Evolutionary conservation across 1,284 basidiomycete species (phyloP), one percentile per base, ranked within the genome.

Genomic region (Leccinum solheimii): DNA sequence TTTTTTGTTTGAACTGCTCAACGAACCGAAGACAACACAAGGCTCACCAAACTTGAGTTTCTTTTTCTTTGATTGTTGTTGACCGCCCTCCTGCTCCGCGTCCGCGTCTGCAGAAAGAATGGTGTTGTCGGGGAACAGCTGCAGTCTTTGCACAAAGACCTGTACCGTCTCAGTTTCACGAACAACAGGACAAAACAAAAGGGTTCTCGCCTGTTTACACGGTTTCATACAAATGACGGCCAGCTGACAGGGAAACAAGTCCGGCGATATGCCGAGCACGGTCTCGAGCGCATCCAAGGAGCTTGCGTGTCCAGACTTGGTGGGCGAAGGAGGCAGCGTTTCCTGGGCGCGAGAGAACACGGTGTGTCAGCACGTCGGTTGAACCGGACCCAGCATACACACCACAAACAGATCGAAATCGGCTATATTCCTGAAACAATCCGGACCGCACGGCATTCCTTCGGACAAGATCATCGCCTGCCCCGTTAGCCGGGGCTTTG

Each of bases 351-450:
- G 19, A 19, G 19, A 45, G 9, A 27, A 9, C 0, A 21, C 1
- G 13, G 8, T 23, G 23, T 21, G 26, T 23, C 23, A n/a, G 7
- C 14, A 14, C 23, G 23, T 9, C 23, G 13, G 6, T 49, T 40
- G 9, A 43, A 5, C 13, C 8, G 49, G 23, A 16, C 7, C 21
- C 10, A 9, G 5, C 11, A 30, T 3, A 19, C 40, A 56, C 10
- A 64, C 72, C 45, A 64, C 49, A 45, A 75, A 75, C 23, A 3
- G 52, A 2, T 66, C 68, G 50, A 65, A 63, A 54, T 62, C 71
- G 55, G 66, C 63, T 38, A 75, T 66, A 10, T 68, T 61, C 7
- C 81, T 64, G 64, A 82, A 82, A 59, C 81, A 84, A 23, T 75
- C 68, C 5, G 56, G 34, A 1, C 78, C 74, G 64, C 82, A 84